Base-by-base conservation (phyloP, 768 basidiomycete genomes). In the Sarcomyxa edulis region DNA sequence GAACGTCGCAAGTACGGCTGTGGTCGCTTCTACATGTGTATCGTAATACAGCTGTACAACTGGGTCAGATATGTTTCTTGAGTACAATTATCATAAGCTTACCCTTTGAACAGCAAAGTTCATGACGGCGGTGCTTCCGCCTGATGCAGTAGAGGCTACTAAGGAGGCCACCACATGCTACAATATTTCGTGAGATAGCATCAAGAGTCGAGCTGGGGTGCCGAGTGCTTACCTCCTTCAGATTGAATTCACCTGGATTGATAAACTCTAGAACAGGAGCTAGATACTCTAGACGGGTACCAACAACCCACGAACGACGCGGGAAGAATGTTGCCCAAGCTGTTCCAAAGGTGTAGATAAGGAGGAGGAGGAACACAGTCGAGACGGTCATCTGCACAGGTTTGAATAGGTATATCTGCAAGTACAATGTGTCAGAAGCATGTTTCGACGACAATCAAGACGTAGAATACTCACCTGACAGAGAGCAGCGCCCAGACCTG, bases 71-170 rank as follows among this genome's bases (percentile, higher is more conserved):
- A n/a, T n/a, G n/a, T 32, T 14, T 25, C 14, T 32, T 35, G 18
- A 33, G 18, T 20, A 11, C 2, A n/a, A 9, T 27, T 20, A n/a
- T n/a, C n/a, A n/a, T n/a, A 14, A 15, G 44, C 52, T 32, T 44
- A 78, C 78, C 43, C 66, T 61, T 51, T 79, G 77, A 0, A 78
- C 78, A 1, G 75, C 75, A 42, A 83, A 81, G 42, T 80, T 81
- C 40, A 62, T 58, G 7, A 81, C 76, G 0, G 77, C 70, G 7
- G 69, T 59, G 39, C 70, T 75, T 6, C 74, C 74, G 19, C 50
- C 60, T 2, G 78, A 61, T 7, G 78, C 78, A 0, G 76, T 76
- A 2, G 75, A 71, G 4, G 78, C 74, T 2, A 79, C 65, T 9
- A 81, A 55, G 10, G 76, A 69, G 11, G 78, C 66, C 16, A 76